Conservation (phyloP, 345 rosid species). For the Eucalyptus regnans region DNA sequence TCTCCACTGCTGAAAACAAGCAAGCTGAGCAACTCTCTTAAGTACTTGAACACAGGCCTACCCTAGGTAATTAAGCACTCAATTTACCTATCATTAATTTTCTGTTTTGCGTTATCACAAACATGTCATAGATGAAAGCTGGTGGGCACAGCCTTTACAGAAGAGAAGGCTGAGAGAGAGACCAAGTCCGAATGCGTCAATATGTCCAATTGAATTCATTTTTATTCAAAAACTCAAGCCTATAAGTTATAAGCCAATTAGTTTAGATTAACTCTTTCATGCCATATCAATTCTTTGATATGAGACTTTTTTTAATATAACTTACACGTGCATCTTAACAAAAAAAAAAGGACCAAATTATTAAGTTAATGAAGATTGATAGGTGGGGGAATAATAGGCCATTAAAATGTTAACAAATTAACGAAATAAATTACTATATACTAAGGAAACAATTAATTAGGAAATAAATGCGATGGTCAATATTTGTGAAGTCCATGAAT, state of each 20-base stretch:
- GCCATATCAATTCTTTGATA: background rate
- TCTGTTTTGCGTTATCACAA: background rate
- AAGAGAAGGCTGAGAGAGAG: background rate
- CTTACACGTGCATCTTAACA: background rate
- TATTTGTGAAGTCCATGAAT: background rate
- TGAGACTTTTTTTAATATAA: background rate
- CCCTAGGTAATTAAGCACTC: conserved; percentile 38
- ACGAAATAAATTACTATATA: background rate
- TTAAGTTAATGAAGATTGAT: background rate
- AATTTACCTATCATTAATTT: background rate
- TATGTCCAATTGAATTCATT: background rate
- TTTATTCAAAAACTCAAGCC: background rate
- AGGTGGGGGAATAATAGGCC: background rate
- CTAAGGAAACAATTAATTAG: background rate
- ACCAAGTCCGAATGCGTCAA: background rate
- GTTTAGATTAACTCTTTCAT: background rate
- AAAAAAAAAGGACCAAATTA: background rate
- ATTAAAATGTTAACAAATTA: background rate
- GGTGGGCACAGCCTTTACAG: background rate
- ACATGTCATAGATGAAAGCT: background rate
- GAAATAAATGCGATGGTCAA: background rate
- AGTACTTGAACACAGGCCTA: conserved; percentile 75
- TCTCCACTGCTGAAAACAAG: conserved; percentile 80
- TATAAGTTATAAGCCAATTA: background rate
- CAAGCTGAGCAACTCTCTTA: conserved; percentile 91